phyloP scores from a whole-genome alignment of 163 green algal species.

The Scenedesmus sp. region DNA sequence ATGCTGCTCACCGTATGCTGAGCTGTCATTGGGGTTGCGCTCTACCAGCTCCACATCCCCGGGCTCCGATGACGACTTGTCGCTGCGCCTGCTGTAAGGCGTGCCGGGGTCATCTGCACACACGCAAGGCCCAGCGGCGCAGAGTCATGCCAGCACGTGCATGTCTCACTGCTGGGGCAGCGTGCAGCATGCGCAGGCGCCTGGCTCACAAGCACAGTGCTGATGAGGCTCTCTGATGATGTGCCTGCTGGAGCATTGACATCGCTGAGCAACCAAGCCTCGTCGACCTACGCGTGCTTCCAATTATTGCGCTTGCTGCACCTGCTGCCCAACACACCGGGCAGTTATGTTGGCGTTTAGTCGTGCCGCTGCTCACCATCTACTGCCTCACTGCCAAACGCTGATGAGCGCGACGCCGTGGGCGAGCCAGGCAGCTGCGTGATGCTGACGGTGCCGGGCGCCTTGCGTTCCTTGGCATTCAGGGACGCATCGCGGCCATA shows the following conservation, averaged over 20 bases:
- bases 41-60: conserved; percentile 70
- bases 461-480: conserved; percentile 61
- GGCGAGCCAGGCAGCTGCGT: conserved; percentile 58
- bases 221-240: too few relatives aligned
- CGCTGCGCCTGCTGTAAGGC: conserved; percentile 55
- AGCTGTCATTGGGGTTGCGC: not conserved
- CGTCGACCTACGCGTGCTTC: too few relatives aligned
- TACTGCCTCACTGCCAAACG: conserved; percentile 52
- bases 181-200: not conserved
- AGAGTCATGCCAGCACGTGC: not conserved
- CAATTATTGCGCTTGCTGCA: not conserved
- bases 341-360: not conserved
- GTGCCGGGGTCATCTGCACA: conserved; percentile 48
- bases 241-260: too few relatives aligned
- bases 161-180: not conserved
- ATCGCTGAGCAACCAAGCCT: not conserved
- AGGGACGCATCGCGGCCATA: conserved; percentile 64
- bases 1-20: conserved; percentile 5
- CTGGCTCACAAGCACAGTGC: not conserved
- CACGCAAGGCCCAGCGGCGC: not conserved
- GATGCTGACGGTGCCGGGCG: conserved; percentile 46
- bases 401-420: conserved; percentile 39
- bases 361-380: conserved; percentile 34
- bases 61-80: conserved; percentile 46
- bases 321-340: not conserved